Conservation (phyloP, 441 rosid genomes). For the Bocquillonia castaneifolia region DNA sequence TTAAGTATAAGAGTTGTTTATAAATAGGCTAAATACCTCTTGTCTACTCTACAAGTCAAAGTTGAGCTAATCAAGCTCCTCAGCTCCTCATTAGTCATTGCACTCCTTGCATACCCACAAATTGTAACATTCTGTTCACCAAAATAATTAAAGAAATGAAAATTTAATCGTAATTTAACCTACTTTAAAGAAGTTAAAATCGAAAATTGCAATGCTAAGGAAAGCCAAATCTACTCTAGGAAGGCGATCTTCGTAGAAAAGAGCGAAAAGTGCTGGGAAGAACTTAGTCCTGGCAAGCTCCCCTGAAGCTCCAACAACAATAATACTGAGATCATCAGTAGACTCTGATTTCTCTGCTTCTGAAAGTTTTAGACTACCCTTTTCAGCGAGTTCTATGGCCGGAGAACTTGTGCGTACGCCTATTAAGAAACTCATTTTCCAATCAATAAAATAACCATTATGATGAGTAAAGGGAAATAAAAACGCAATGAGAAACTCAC, state of each 20-base stretch:
- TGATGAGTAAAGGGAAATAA: too few relatives aligned
- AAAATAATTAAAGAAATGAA: not conserved
- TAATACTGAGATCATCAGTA: conserved; percentile 75
- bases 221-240: too few relatives aligned
- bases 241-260: conserved; percentile 71
- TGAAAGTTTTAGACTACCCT: conserved; percentile 17
- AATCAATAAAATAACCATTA: not conserved
- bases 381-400: conserved; percentile 27
- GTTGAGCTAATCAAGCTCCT: conserved; percentile 67
- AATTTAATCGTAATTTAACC: not conserved
- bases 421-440: conserved; percentile 8
- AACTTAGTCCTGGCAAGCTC: conserved; percentile 90
- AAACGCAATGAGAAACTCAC: conserved; percentile 32
- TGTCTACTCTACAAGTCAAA: conserved; percentile 90
- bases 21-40: conserved; percentile 45
- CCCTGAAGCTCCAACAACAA: conserved; percentile 92
- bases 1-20: not conserved
- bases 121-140: conserved; percentile 45
- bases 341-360: conserved; percentile 35
- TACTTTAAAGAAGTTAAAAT: not conserved
- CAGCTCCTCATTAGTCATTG: conserved; percentile 68
- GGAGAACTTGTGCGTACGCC: conserved; percentile 40
- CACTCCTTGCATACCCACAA: conserved; percentile 75
- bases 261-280: conserved; percentile 92
- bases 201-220: conserved; percentile 23